Base-by-base conservation (phyloP, 768 basidiomycete genomes). In the Termitomyces eurrhizus region DNA sequence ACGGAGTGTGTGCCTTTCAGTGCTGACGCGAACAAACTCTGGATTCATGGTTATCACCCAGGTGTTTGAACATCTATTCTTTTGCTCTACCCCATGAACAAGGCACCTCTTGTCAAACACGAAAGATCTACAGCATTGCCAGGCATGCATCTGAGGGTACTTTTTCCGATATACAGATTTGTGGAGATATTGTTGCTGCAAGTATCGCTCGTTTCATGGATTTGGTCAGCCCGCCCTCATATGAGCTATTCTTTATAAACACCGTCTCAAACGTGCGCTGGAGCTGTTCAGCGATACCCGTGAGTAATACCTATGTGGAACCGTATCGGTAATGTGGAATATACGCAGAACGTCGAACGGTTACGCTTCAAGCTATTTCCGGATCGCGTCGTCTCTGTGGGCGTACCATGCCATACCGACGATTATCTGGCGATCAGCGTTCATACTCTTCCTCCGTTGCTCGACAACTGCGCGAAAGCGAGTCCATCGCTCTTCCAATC, bases 191-290 rank as follows among this genome's bases (percentile, higher is more conserved):
- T 54, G 74, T 69, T 35, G 69, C 67, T 26, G 69, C 70, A 37
- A 65, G 66, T 16, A 61, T 71, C 18, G 68, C 56, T 41, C 59
- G 32, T n/a, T 63, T 65, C 42, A 61, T 49, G 46, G 58, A 59
- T 48, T 24, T 35, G 58, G 26, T 62, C 57, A 67, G 57, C 58
- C 44, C 64, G 41, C 62, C 68, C 55, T 58, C 64, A 39, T 61
- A 66, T 62, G 61, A 64, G 48, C 61, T 78, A 45, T 61, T 75
- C 41, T 64, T 78, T 35, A 56, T 75, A 33, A 73, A 78, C 59
- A 62, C 63, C 44, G 64, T 54, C 60, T 74, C 66, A 54, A 61
- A 57, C n/a, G 53, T 57, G 7, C 54, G 59, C 26, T 61, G 56
- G 59, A 59, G 41, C 51, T 55, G 60, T 39, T 59, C 62, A 8